These are phyloP conservation scores for Ceriops decandra DNA, from an alignment of 345 rosid species.

Conservation along the genomic window DNA sequence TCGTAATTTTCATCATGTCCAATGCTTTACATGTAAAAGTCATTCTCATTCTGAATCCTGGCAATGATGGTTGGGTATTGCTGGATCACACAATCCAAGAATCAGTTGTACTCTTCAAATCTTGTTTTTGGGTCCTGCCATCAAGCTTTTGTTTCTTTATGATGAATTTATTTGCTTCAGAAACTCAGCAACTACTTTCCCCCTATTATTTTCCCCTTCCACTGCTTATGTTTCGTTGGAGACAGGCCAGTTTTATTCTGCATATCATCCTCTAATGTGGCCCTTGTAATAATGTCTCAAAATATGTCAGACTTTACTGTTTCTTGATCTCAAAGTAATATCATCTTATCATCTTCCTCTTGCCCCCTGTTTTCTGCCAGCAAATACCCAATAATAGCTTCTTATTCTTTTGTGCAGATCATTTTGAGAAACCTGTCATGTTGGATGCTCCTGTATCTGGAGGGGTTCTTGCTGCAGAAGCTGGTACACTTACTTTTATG, in stretches of 20 bases:
- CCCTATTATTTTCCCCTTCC: background rate
- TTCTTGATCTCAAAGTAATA: slow-evolving; percentile 8
- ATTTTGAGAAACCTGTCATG: slow-evolving; percentile 68
- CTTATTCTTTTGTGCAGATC: slow-evolving; percentile 32
- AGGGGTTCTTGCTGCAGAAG: slow-evolving; percentile 93
- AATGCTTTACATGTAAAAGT: too few relatives aligned
- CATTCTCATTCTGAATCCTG: too few relatives aligned
- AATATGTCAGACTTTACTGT: background rate
- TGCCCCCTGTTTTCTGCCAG: background rate
- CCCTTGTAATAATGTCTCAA: background rate
- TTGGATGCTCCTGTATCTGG: slow-evolving; percentile 99
- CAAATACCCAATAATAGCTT: background rate
- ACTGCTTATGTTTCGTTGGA: background rate
- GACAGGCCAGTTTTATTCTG: too few relatives aligned
- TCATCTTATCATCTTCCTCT: background rate
- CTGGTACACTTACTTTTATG: slow-evolving; percentile 87
- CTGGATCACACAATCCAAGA: too few relatives aligned
- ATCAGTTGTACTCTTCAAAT: too few relatives aligned
- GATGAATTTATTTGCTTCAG: background rate
- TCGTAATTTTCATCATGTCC: too few relatives aligned
- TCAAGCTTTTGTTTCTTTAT: background rate
- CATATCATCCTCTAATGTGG: too few relatives aligned
- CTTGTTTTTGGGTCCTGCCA: background rate
- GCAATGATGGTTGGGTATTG: too few relatives aligned
- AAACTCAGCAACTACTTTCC: background rate